These are phyloP conservation scores for Theobroma cacao DNA, from an alignment of 345 rosid genomes.

Conservation along the genomic window DNA sequence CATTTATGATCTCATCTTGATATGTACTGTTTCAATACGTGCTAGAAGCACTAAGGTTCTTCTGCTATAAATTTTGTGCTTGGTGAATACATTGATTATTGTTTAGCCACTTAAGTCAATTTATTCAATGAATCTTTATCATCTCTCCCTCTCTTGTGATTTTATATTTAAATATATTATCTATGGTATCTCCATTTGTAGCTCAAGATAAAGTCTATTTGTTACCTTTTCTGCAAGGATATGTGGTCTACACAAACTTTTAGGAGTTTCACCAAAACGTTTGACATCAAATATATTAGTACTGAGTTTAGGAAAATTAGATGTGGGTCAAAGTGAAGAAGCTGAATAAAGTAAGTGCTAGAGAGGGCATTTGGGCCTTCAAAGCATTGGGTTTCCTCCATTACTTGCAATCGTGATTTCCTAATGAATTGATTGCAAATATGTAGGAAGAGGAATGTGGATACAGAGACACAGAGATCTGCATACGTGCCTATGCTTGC, in stretches of 20 bases:
- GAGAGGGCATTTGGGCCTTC: background rate
- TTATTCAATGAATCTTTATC: background rate
- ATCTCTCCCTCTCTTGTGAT: background rate
- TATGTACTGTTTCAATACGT: slow-evolving; percentile 2
- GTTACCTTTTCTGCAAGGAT: background rate
- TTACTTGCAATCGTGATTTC: background rate
- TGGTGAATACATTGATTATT: too few relatives aligned
- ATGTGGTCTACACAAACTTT: background rate
- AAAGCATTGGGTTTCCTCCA: background rate
- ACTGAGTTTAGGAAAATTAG: background rate
- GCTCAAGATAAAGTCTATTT: background rate
- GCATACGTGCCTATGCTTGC: background rate
- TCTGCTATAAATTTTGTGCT: background rate
- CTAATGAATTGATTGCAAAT: background rate
- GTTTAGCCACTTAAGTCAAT: background rate
- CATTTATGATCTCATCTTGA: background rate
- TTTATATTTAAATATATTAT: background rate
- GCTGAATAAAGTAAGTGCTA: background rate
- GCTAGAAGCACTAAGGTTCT: background rate
- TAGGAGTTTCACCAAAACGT: background rate
- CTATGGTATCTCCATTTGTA: background rate
- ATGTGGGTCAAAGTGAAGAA: background rate
- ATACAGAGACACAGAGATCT: background rate
- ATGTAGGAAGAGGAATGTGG: background rate
- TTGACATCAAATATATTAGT: background rate